Percentiles rank a stretch among this genome's conserved stretches.
phyloP scores from a whole-genome alignment of 257 asterid species.

The Nicotiana obtusifolia region DNA sequence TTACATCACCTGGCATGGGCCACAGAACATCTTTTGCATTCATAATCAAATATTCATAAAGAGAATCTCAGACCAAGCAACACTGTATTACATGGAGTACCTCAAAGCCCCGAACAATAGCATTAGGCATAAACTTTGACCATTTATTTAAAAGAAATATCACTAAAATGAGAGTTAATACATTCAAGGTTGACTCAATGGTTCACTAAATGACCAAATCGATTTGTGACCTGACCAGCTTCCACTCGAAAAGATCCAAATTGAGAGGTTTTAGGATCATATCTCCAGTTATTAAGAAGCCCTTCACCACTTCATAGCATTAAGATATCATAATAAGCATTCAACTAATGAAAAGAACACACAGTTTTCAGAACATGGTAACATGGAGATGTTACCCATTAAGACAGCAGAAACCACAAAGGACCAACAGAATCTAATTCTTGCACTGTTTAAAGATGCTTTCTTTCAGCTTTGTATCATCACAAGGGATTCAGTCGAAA shows the following conservation, averaged over 20 bases:
- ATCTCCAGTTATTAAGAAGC: background rate
- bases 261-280: background rate
- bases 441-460: background rate
- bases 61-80: background rate
- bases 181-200: background rate
- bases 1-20: background rate
- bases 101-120: background rate
- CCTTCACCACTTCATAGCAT: background rate
- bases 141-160: background rate
- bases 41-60: background rate
- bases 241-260: background rate
- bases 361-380: background rate
- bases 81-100: background rate
- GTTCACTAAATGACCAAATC: background rate
- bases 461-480: background rate
- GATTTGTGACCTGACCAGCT: background rate
- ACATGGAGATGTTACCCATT: background rate
- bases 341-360: background rate
- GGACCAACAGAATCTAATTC: background rate
- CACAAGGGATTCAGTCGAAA: background rate
- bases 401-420: background rate
- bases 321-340: background rate
- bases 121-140: background rate
- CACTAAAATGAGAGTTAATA: background rate
- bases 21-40: background rate